These are phyloP conservation scores for Phallus indusiatus DNA, from an alignment of 768 basidiomycete species.

Conservation along the genomic window DNA sequence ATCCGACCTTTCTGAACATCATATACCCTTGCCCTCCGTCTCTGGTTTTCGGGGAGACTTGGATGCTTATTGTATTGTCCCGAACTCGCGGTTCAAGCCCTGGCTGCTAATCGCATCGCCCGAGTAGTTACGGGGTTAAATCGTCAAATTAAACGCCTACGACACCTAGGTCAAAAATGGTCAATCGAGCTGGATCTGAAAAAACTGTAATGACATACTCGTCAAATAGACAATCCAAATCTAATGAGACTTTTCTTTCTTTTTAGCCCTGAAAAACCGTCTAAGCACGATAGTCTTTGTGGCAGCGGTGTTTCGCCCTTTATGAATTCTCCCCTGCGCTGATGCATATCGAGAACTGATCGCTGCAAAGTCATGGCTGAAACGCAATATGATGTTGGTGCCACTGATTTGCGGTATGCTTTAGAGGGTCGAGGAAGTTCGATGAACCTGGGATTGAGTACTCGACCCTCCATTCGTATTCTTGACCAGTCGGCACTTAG, in stretches of 20 bases:
- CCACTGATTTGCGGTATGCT: slow-evolving; percentile 81
- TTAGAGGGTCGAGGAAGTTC: slow-evolving; percentile 77
- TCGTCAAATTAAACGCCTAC: slow-evolving; percentile 40
- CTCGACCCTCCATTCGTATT: slow-evolving; percentile 44
- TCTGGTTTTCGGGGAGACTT: slow-evolving; percentile 10
- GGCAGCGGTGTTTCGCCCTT: slow-evolving; percentile 67
- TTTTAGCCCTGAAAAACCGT: slow-evolving; percentile 46
- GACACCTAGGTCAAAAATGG: slow-evolving; percentile 55
- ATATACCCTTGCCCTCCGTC: slow-evolving; percentile 31
- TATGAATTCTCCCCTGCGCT: slow-evolving; percentile 72
- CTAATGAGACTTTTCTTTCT: neutral
- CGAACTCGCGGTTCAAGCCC: slow-evolving; percentile 42
- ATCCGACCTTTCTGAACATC: slow-evolving; percentile 28
- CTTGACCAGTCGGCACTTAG: slow-evolving; percentile 31
- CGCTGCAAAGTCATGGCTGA: slow-evolving; percentile 76
- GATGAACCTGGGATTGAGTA: slow-evolving; percentile 60
- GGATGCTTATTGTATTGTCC: slow-evolving; percentile 24
- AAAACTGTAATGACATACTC: slow-evolving; percentile 53
- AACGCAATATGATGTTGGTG: slow-evolving; percentile 73
- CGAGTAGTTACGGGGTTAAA: slow-evolving; percentile 61
- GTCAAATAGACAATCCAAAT: slow-evolving; percentile 11
- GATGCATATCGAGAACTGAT: slow-evolving; percentile 88
- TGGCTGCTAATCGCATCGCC: slow-evolving; percentile 43
- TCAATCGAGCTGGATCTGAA: slow-evolving; percentile 63
- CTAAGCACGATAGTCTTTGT: slow-evolving; percentile 45